Evolutionary conservation across 805 yeast species (phyloP), one percentile per base, ranked within the genome.

Genomic region (Pichia gijzeniarum): DNA sequence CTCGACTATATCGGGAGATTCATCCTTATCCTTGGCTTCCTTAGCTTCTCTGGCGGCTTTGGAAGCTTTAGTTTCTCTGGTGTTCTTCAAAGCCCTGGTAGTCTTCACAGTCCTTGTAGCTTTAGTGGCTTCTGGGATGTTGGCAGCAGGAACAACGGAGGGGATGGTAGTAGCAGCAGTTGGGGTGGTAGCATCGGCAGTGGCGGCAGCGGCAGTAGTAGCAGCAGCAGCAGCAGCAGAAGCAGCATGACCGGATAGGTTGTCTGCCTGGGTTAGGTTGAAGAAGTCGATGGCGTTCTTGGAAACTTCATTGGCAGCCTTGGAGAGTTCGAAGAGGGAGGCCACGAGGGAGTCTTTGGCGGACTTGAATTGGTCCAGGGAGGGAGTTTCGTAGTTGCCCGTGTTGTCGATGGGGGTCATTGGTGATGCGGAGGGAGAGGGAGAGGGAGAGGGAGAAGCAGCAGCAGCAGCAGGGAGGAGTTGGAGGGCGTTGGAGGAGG

Each of bases 241-340:
- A 10, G 37, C 16, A 18, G 41, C 20, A 10, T 34, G 14, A 13
- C 43, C 28, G 19, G 41, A 56, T 12, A 27, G 34, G 18, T 38
- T 22, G 54, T 71, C 74, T 35, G 74, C 69, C 21, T 72, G 77
- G 43, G 76, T 60, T 28, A 75, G 69, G 58, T 82, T 80, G 72
- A 82, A 81, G 67, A 85, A 85, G 58, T 81, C 81, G 48, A 86
- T 77, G 30, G 90, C 78, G 20, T 95, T 91, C 28, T 79, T 66
- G 25, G 95, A 87, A 43, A 91, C 87, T 47, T 84, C 90, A 52
- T 76, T 79, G 32, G 96, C 91, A n/a, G 95, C 88, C 59, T 81
- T 86, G 37, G 93, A 80, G 45, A 89, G 76, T 60, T 85, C 90
- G 57, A 82, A 84, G 49, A 89, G 74, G 1, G 95, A 79, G 35